Base-by-base conservation (phyloP, 441 rosid genomes). In the Arabidopsis lyrata region DNA sequence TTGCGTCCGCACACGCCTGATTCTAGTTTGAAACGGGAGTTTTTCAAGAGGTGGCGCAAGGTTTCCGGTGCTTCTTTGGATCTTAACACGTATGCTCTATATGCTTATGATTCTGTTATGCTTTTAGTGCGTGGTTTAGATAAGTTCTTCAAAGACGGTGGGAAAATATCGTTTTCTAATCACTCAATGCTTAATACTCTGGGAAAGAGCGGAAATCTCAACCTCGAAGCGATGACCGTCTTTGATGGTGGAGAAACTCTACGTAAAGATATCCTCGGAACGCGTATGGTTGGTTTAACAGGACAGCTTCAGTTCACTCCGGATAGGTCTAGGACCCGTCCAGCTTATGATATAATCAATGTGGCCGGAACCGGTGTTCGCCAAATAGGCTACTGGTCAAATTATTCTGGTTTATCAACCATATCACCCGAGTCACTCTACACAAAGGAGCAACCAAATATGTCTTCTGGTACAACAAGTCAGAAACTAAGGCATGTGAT, bases 61-160 rank as follows among this genome's bases (percentile, higher is more conserved):
- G 48, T 84, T 62, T 81, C 84, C 22, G 80, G 77, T 36, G 86
- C 90, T 63, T 77, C 89, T 49, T 59, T 74, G 68, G 91, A 93
- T 69, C 77, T 94, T 74, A 86, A 84, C 80, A 77, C 97, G 31
- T 94, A 87, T 41, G 99, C 90, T 36, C 86, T 94, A 5, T 86
- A 86, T 80, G 99, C 97, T 50, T 91, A 90, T 62, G 97, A 94
- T 72, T 83, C 98, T 6, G 93, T 94, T 55, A 88, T 95, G 93
- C 82, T 91, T 34, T 72, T 91, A 68, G 98, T 97, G 24, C 86
- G 77, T 77, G 93, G 89, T 74, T 59, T 94, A 34, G 88, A 91
- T 75, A 82, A 87, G n/a, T 90, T 83, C 78, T 86, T 94, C 61
- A 73, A 86, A 56, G 77, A 83, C 70, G 96, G 96, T 55, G 96